Conservation (phyloP, 1,139 yeast species). For the Pichia kudriavzevii region DNA sequence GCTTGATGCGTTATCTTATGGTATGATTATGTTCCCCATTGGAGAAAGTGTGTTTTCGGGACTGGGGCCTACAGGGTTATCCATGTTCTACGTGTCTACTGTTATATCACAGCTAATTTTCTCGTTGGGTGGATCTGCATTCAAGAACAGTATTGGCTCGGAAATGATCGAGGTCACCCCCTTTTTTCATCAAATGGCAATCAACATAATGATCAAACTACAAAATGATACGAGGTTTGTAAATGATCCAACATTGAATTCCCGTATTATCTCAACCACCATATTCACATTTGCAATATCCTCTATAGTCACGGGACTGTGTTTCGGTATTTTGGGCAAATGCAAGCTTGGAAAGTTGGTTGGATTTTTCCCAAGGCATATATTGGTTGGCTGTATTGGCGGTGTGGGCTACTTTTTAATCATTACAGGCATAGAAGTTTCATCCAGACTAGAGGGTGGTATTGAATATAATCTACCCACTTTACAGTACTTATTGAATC, state of each 20-base stretch:
- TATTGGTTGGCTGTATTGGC: constrained; percentile 93
- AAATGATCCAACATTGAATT: constrained; percentile 34
- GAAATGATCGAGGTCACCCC: constrained; percentile 99
- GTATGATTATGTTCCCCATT: constrained; percentile 94
- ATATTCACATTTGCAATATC: constrained; percentile 78
- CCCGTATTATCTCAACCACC: constrained; percentile 70
- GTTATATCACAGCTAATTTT: constrained; percentile 80
- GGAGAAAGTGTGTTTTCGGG: constrained; percentile 69
- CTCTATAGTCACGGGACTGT: constrained; percentile 77
- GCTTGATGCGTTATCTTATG: constrained; percentile 89
- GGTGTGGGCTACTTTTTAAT: constrained; percentile 94
- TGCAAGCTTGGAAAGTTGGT: constrained; percentile 76
- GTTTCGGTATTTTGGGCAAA: constrained; percentile 70
- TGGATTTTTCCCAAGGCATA: constrained; percentile 94
- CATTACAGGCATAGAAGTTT: constrained; percentile 86
- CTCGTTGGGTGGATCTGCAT: constrained; percentile 86
- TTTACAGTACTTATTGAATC: constrained; percentile 36
- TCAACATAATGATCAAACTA: constrained; percentile 40
- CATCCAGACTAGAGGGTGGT: constrained; percentile 71
- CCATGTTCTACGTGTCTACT: constrained; percentile 91
- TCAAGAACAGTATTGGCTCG: constrained; percentile 85
- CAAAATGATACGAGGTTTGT: constrained; percentile 42
- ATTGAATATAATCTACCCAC: constrained; percentile 56
- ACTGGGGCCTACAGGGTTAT: constrained; percentile 81
- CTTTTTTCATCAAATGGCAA: constrained; percentile 92